A percentile compares a stretch with the other conserved stretches of the same genome.
These are phyloP conservation scores for Coemansia sp. DNA, from an alignment of 192 early-diverging fungal species.

Conservation along the genomic window DNA sequence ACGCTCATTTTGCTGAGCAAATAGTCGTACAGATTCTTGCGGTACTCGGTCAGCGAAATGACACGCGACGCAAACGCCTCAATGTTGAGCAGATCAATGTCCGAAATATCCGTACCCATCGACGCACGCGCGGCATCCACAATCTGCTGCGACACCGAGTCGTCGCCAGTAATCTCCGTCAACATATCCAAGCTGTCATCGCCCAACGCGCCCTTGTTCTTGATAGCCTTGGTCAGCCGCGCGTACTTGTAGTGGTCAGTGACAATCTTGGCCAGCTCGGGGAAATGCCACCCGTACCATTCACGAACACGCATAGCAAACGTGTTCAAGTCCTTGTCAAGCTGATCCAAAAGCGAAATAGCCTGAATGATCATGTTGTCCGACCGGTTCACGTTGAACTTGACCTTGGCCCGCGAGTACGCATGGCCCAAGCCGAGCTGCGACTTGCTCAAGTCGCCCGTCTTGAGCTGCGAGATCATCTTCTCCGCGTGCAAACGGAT, in stretches of 20 bases:
- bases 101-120: slow-evolving; percentile 97
- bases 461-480: slow-evolving; percentile 84
- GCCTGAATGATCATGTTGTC: slow-evolving; percentile 99
- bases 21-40: slow-evolving; percentile 93
- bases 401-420: slow-evolving; percentile 98
- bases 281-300: slow-evolving; percentile 99
- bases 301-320: slow-evolving; percentile 97
- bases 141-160: slow-evolving; percentile 83
- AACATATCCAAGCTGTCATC: slow-evolving; percentile 76
- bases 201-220: slow-evolving; percentile 86
- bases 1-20: slow-evolving; percentile 93
- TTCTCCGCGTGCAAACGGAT: slow-evolving; percentile 88
- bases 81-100: slow-evolving; percentile 97
- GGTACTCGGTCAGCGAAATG: slow-evolving; percentile 92
- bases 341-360: slow-evolving; percentile 92
- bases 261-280: slow-evolving; percentile 95
- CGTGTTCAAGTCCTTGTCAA: slow-evolving; percentile 99
- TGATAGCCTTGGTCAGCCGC: slow-evolving; percentile 88
- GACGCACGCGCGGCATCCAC: slow-evolving; percentile 97
- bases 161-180: slow-evolving; percentile 80
- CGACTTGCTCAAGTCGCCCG: slow-evolving; percentile 95
- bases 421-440: slow-evolving; percentile 98
- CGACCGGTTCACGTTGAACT: slow-evolving; percentile 98
- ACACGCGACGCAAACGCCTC: slow-evolving; percentile 90
- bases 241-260: slow-evolving; percentile 94